These are phyloP conservation scores for Megacollybia marginata DNA, from an alignment of 768 basidiomycete species.

Conservation along the genomic window DNA sequence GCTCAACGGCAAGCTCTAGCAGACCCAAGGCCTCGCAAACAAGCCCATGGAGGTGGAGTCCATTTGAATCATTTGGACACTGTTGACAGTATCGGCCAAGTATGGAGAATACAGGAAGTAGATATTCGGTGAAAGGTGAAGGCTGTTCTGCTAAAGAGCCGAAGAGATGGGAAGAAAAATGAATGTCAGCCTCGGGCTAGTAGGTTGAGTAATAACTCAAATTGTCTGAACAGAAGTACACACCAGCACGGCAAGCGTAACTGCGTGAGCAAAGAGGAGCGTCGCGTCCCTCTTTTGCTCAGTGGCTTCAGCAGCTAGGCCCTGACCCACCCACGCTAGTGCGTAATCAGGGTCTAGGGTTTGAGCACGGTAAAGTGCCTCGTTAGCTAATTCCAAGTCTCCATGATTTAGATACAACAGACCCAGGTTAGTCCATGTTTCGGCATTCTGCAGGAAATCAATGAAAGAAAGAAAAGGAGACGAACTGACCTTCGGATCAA, in stretches of 20 bases:
- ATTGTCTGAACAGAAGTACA: slow-evolving; percentile 24
- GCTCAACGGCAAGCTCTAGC: slow-evolving; percentile 45
- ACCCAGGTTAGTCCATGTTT: slow-evolving; percentile 83
- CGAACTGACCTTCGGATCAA: slow-evolving; percentile 66
- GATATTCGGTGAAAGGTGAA: slow-evolving; percentile 24
- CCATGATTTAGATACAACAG: slow-evolving; percentile 75
- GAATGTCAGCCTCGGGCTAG: slow-evolving; percentile 78
- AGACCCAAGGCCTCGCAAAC: slow-evolving; percentile 82
- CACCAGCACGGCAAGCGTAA: slow-evolving; percentile 46
- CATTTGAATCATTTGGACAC: slow-evolving; percentile 62
- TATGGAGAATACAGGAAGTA: slow-evolving; percentile 77
- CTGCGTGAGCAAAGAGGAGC: slow-evolving; percentile 68
- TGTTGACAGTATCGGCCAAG: slow-evolving; percentile 68
- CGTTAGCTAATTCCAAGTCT: slow-evolving; percentile 78
- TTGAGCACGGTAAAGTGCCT: slow-evolving; percentile 83
- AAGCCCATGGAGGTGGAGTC: slow-evolving; percentile 76
- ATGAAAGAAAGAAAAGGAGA: background rate
- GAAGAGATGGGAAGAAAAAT: slow-evolving; percentile 61
- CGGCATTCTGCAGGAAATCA: slow-evolving; percentile 43
- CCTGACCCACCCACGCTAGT: slow-evolving; percentile 88
- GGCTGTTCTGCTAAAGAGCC: slow-evolving; percentile 19
- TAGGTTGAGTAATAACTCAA: background rate
- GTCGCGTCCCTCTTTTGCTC: slow-evolving; percentile 55
- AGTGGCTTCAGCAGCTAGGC: slow-evolving; percentile 54
- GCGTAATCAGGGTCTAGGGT: slow-evolving; percentile 87